Evolutionary conservation across 352 stramenopile genomes (phyloP), one percentile per base, ranked within the genome.

Genomic region (Phytopythium kandeliae): DNA sequence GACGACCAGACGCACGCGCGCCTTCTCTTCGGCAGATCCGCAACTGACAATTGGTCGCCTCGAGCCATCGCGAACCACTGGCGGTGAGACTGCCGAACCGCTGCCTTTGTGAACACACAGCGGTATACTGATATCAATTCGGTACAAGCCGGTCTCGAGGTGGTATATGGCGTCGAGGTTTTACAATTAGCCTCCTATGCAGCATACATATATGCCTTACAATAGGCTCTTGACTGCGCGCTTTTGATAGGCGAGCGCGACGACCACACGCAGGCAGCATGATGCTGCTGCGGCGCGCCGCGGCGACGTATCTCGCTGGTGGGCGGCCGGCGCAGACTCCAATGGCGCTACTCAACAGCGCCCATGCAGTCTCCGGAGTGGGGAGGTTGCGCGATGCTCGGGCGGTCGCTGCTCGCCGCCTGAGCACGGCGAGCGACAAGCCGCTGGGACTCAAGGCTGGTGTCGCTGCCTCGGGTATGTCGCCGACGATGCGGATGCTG

Each of bases 401-500:
- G 2, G 6, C 19, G n/a, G 19, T 38, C 2, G 22, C 47, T 48
- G 10, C 57, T 58, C 31, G 66, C 9, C 46, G 63, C 54, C 51
- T 50, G 31, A 67, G 31, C 37, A 55, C 55, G 28, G 41, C 49
- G 11, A 61, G 48, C 16, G 4, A 44, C 21, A 64, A 68, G 38
- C 63, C 74, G 28, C 60, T 83, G 37, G 77, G 72, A 0, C 41
- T 84, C 1, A 83, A 82, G 38, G 60, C 74, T n/a, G 65, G 67
- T 19, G 54, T 61, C 9, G 64, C 55, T 1, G 47, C 33, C 22
- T 60, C 61, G 5, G 51, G 55, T 0, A 56, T 85, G 24, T 69
- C 78, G 19, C 67, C 68, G 5, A 79, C 67, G 17, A 86, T 69
- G 49, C 75, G 82, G 41, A 66, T 85, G 51, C 63, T 89, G 37